Percentiles rank a stretch among this genome's conserved stretches.
Conservation (phyloP, 176 grass and related monocot genomes). For the Urochloa ruziziensis region DNA sequence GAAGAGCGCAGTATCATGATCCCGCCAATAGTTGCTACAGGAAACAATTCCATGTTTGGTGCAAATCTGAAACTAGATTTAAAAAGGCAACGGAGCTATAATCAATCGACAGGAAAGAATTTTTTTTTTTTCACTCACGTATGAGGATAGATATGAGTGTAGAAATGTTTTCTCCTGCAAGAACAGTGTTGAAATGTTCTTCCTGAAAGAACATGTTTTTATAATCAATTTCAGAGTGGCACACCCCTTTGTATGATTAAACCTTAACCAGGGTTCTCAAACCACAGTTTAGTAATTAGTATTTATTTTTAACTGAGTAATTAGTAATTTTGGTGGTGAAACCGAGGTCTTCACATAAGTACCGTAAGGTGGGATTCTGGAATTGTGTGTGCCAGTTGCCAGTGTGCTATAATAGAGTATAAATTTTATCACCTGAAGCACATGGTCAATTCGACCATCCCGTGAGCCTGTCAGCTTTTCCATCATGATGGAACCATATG, state of each 20-base stretch:
- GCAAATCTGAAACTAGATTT: neutral
- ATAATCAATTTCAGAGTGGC: neutral
- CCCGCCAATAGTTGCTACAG: constrained; percentile 94
- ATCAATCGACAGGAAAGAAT: constrained; percentile 9
- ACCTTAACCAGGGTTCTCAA: neutral
- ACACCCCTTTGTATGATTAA: neutral
- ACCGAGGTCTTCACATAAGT: neutral
- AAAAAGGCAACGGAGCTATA: neutral
- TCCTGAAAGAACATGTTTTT: too few relatives aligned
- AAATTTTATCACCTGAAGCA: constrained; percentile 73
- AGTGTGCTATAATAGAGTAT: neutral
- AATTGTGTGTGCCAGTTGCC: neutral
- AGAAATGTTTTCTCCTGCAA: constrained; percentile 97
- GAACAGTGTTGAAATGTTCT: too few relatives aligned
- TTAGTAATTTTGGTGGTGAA: neutral
- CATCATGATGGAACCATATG: constrained; percentile 95
- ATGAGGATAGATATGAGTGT: constrained; percentile 86
- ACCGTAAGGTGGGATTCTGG: neutral
- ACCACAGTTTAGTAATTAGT: neutral
- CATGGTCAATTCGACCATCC: constrained; percentile 84
- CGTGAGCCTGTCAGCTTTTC: constrained; percentile 76
- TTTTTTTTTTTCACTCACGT: constrained; percentile 76
- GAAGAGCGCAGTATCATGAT: constrained; percentile 94
- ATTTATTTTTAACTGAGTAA: neutral
- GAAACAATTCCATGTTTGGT: neutral